Percentiles rank a stretch among this genome's conserved stretches.
phyloP scores from a whole-genome alignment of 1,284 basidiomycete genomes.

The Ustilago cynodontis region DNA sequence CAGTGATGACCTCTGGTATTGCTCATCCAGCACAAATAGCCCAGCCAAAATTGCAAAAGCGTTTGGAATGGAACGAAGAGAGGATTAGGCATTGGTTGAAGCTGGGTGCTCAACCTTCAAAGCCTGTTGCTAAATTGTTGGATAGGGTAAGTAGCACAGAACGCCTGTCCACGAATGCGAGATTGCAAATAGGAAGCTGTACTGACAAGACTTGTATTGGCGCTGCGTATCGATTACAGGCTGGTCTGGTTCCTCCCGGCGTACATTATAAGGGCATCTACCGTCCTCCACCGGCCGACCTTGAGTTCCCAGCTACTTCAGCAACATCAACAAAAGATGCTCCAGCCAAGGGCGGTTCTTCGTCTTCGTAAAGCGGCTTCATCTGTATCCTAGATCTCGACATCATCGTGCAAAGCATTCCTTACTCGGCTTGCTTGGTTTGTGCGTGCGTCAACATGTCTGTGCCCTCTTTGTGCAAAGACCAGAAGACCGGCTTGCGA shows the following conservation, averaged over 20 bases:
- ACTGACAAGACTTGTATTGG: background rate
- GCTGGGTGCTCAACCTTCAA: constrained; percentile 85
- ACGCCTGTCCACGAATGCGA: background rate
- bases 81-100: constrained; percentile 90
- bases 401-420: background rate
- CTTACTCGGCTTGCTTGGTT: too few species aligned
- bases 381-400: background rate
- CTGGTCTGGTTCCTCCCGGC: constrained; percentile 55
- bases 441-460: too few species aligned
- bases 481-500: too few species aligned
- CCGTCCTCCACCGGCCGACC: constrained; percentile 28
- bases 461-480: too few species aligned
- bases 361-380: background rate
- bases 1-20: constrained; percentile 58
- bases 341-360: background rate
- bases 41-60: constrained; percentile 74
- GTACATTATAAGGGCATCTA: constrained; percentile 63
- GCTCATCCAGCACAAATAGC: background rate
- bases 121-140: constrained; percentile 81
- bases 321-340: background rate
- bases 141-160: constrained; percentile 78
- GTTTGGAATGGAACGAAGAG: constrained; percentile 88
- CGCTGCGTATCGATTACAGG: constrained; percentile 20
- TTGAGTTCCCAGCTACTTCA: background rate
- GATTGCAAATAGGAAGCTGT: too few species aligned